Evolutionary conservation across 345 rosid genomes (phyloP), one percentile per base, ranked within the genome.

Genomic region (Eucalyptus rudis): DNA sequence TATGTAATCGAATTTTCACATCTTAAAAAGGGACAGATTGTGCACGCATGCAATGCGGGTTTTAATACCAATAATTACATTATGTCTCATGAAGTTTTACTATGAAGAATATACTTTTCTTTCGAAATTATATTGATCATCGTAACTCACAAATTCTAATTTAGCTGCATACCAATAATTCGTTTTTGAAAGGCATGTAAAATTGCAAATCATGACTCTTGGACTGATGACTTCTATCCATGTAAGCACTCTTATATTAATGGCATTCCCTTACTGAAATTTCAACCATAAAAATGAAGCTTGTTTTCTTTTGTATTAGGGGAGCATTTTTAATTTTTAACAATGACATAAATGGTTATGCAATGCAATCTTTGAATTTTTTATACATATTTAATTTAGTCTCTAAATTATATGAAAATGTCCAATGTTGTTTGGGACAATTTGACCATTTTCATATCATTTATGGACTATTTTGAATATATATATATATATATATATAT

Each of bases 331-430:
- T 84, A 2, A 51, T 51, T 51, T 51, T 15, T 15, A 3, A 52
- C 1, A 7, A 52, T 52, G 56, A 52, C 22, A 52, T 51, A 51
- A 14, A 51, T 51, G 20, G 54, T 16, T 51, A 51, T 51, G 7
- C 19, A 17, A 51, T 51, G 19, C 0, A 5, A 2, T 15, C 7
- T 50, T 1, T 51, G 5, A 5, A 15, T 7, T 54, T 20, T 54
- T 8, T 20, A 0, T 54, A 54, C 59, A 22, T 22, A 54, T 54
- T 4, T 51, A 51, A 51, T 51, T 51, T 51, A 17, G 0, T 51
- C 8, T 0, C 0, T 16, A 3, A 51, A 51, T 0, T 17, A 51
- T 51, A 51, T 51, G 2, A 51, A 50, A 51, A 51, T 17, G 0
- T 51, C 20, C 2, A 17, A 51, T 16, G 22, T 17, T 51, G 4